Evolutionary conservation across 495 filamentous ascomycete genomes (phyloP), one percentile per base, ranked within the genome.

Genomic region (Astrothelium macrocarpum): DNA sequence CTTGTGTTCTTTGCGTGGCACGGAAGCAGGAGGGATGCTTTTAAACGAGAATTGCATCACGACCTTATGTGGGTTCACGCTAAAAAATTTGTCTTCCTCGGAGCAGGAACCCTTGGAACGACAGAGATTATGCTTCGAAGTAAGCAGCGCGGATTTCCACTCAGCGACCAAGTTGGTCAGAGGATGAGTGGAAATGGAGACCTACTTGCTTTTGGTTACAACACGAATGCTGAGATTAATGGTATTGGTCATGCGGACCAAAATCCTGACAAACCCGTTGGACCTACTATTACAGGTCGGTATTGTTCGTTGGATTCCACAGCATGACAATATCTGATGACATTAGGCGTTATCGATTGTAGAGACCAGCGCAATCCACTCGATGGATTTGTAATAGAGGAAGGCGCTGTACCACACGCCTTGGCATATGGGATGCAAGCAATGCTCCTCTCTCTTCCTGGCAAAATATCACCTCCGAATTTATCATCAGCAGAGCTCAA

Each of bases 31-130:
- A 80, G 85, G 43, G 78, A 78, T 12, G 72, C 75, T 43, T 88
- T 87, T 73, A 74, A 75, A 68, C 76, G 82, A 28, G 76, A 82
- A 60, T 73, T 87, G 20, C 75, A 84, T 61, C 79, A 78, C 34
- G 83, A 89, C 60, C 73, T 88, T 0, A 86, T 87, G 80, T 88
- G 85, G 86, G 83, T 88, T 39, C 79, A 84, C 60, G 85, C 85
- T 7, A 78, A 76, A 71, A 78, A 82, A 71, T 80, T 78, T 61
- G 80, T 83, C 39, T 85, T 87, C 68, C 77, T 86, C 32, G 83
- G 82, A 43, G 83, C 84, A 18, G 85, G 84, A 1, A 73, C 82
- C 32, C 74, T 88, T 20, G 85, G 82, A 18, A 83, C 83, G 0
- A 87, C 85, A 11, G 86, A 87, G 73, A 87, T 88, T 53, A 72